phyloP scores from a whole-genome alignment of 2,329 filamentous ascomycete genomes.

The Xylariaceae sp. region DNA sequence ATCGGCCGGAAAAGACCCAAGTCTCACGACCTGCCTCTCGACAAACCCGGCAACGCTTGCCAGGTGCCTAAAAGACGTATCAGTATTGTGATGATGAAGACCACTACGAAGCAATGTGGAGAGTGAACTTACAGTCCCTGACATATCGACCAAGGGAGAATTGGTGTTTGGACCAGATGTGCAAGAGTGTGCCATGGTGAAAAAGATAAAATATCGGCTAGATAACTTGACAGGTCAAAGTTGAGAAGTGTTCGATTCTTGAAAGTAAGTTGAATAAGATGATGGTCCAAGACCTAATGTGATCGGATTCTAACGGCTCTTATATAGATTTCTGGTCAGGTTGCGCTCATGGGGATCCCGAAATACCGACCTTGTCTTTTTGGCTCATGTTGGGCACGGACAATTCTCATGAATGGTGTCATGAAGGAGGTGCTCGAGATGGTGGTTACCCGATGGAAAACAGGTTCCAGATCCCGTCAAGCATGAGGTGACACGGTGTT shows the following conservation, averaged over 20 bases:
- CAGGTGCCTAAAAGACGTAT: conserved; percentile 16
- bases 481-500: no score
- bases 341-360: no score
- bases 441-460: no score
- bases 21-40: conserved; percentile 14
- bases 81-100: not conserved
- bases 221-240: not conserved
- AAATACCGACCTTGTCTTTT: no score
- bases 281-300: not conserved
- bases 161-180: conserved; percentile 5
- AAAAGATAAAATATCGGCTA: not conserved
- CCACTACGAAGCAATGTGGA: not conserved
- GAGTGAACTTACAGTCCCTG: conserved; percentile 14
- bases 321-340: conserved; percentile 15
- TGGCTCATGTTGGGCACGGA: no score
- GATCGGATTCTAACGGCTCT: not conserved
- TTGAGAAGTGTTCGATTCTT: not conserved
- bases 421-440: no score
- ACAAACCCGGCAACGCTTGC: conserved; percentile 24
- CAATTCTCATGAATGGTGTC: no score
- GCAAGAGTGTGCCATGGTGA: conserved; percentile 14
- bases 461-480: no score
- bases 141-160: conserved; percentile 14
- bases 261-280: not conserved
- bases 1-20: conserved; percentile 24